Percentiles rank a stretch among this genome's conserved stretches.
phyloP scores from a whole-genome alignment of 1,284 basidiomycete species.

The Termitomyces sp. region DNA sequence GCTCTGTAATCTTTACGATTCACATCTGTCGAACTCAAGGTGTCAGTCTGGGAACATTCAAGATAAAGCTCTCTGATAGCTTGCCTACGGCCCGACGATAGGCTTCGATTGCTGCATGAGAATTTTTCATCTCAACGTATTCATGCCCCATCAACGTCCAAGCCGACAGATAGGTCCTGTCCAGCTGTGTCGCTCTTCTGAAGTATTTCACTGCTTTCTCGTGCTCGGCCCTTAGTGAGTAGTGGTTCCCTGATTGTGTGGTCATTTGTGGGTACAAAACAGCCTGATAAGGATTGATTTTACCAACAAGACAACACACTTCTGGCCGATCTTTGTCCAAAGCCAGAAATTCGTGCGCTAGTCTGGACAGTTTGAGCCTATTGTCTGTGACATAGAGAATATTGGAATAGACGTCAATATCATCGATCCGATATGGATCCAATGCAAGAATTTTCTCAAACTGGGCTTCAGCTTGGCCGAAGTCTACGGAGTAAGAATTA shows the following conservation, averaged over 20 bases:
- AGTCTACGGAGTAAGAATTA: slow-evolving; percentile 50
- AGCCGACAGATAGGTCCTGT: slow-evolving; percentile 90
- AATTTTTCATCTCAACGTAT: slow-evolving; percentile 98
- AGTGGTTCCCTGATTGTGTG: slow-evolving; percentile 79
- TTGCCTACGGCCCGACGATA: slow-evolving; percentile 92
- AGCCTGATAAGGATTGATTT: slow-evolving; percentile 24
- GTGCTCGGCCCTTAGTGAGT: slow-evolving; percentile 89
- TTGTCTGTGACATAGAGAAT: slow-evolving; percentile 96
- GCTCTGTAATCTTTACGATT: slow-evolving; percentile 96
- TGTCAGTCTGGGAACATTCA: neutral
- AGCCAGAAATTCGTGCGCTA: slow-evolving; percentile 88
- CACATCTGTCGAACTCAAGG: slow-evolving; percentile 53
- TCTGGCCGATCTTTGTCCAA: slow-evolving; percentile 90
- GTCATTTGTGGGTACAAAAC: slow-evolving; percentile 2
- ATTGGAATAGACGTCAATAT: slow-evolving; percentile 96
- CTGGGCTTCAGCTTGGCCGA: slow-evolving; percentile 75
- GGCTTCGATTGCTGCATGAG: slow-evolving; percentile 96
- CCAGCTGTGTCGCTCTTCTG: slow-evolving; percentile 87
- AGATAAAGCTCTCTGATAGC: slow-evolving; percentile 19
- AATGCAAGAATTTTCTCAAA: slow-evolving; percentile 77
- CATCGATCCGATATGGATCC: slow-evolving; percentile 91
- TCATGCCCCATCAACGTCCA: slow-evolving; percentile 99
- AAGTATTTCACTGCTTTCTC: slow-evolving; percentile 97
- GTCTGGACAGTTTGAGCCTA: slow-evolving; percentile 79
- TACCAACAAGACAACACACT: slow-evolving; percentile 91